Evolutionary conservation across 164 flowering plant genomes (phyloP), one percentile per base, ranked within the genome.

Genomic region (Berberis thunbergii): DNA sequence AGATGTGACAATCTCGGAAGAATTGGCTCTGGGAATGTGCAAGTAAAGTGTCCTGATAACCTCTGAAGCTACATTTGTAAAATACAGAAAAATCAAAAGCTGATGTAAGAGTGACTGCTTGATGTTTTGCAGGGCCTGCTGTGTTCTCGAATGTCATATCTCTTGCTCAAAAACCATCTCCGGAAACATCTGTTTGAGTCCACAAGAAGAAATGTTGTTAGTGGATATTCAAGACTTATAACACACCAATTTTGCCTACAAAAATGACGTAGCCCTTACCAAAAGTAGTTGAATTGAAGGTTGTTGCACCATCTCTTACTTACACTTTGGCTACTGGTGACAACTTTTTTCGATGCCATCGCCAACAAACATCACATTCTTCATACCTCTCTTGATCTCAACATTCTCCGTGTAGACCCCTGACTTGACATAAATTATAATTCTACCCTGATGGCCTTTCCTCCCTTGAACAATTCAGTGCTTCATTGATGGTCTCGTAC

Each of bases 141-240:
- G 85, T 86, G 81, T 88, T 88, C 78, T 86, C 89, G 56, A 88
- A 84, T 44, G 91, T 80, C 60, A 84, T 80, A 62, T 80, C 89
- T 42, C 84, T 64, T 2, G 89, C 91, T 86, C 87, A 80, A 64
- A 88, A 88, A 0, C 87, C 87, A 66, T 85, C 86, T 1, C 83
- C 90, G 0, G 79, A 76, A 0, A 87, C 85, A 49, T 80, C 88
- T 85, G 54, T 53, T 45, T 0, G 26, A 26, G 26, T 26, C 26
- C 26, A 26, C 26, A 26, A 26, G 26, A 26, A 26, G 26, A 26
- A 26, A 26, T 26, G 26, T 26, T 26, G 26, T 26, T 0, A 26
- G 26, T 26, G 26, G 26, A 26, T 26, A 26, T 26, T 26, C 26
- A 26, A 26, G 26, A 26, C 26, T 26, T 26, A 26, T 26, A 26